Percentiles rank a stretch among this genome's conserved stretches.
Conservation (phyloP, 371 early-diverging fungal species). For the Mortierella sp. region DNA sequence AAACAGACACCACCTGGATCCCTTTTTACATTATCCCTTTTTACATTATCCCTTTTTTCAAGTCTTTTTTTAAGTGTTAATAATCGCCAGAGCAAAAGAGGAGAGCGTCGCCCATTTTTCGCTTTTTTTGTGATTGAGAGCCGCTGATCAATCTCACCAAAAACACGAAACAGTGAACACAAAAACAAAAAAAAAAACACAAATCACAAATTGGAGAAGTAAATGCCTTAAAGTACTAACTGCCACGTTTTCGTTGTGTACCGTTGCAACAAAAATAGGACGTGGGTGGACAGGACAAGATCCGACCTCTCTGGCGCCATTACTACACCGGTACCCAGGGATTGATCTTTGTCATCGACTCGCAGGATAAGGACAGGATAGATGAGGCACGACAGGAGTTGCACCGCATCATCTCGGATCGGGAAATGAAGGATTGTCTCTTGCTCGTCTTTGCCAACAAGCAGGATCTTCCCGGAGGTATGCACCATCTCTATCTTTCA, state of each 20-base stretch:
- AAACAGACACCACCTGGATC: background rate
- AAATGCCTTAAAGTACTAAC: background rate
- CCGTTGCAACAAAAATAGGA: slow-evolving; percentile 64
- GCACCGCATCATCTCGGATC: slow-evolving; percentile 83
- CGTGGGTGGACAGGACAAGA: slow-evolving; percentile 93
- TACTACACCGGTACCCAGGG: slow-evolving; percentile 92
- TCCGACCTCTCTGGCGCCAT: slow-evolving; percentile 91
- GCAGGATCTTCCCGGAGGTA: slow-evolving; percentile 86
- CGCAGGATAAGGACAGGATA: slow-evolving; percentile 86
- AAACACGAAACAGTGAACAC: background rate
- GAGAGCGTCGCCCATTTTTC: background rate
- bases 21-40: background rate
- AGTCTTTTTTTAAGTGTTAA: background rate
- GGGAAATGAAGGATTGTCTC: slow-evolving; percentile 87
- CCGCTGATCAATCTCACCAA: background rate
- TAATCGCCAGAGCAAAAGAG: background rate
- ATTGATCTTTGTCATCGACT: slow-evolving; percentile 90
- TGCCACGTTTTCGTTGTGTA: background rate
- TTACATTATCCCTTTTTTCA: background rate
- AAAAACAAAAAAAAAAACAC: background rate
- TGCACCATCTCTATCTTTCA: background rate
- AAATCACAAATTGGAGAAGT: too few species aligned
- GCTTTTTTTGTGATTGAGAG: slow-evolving; percentile 2
- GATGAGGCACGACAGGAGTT: slow-evolving; percentile 88
- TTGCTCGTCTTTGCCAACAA: slow-evolving; percentile 91